These are phyloP conservation scores for Phaeosphaeriaceae sp. DNA, from an alignment of 2,329 filamentous ascomycete genomes.

Conservation along the genomic window DNA sequence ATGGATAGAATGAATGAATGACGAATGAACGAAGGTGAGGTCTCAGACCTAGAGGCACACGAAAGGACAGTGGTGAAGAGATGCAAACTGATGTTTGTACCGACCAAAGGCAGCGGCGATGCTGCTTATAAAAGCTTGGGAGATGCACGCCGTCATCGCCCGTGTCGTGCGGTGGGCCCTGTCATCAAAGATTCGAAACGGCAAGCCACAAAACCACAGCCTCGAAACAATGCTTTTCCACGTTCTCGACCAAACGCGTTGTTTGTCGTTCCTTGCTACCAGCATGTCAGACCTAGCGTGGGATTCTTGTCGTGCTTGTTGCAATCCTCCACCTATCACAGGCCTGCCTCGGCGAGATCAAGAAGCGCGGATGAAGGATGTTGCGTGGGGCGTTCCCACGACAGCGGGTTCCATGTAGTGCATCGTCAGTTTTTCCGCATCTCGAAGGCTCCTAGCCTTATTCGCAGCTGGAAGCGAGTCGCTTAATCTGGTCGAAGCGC, in stretches of 20 bases:
- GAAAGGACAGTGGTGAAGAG: constrained; percentile 36
- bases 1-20: constrained; percentile 38
- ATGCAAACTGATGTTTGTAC: constrained; percentile 30
- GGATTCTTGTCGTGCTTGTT: constrained; percentile 29
- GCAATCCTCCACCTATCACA: constrained; percentile 39
- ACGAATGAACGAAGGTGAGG: constrained; percentile 47
- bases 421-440: constrained; percentile 17
- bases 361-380: constrained; percentile 20
- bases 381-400: constrained; percentile 24
- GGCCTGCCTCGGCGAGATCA: constrained; percentile 9
- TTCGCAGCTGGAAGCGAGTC: constrained; percentile 27
- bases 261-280: constrained; percentile 19
- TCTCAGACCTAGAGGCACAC: constrained; percentile 44
- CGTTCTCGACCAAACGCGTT: constrained; percentile 23
- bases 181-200: constrained; percentile 49
- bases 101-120: constrained; percentile 5
- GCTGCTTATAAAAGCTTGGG: constrained; percentile 29
- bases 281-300: constrained; percentile 21
- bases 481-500: constrained; percentile 34
- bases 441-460: constrained; percentile 18
- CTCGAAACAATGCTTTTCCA: constrained; percentile 27
- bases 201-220: constrained; percentile 20
- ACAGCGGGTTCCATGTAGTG: constrained; percentile 33
- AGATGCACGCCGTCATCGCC: constrained; percentile 16
- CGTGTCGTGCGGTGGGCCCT: constrained; percentile 31